Percentiles rank a stretch among this genome's conserved stretches.
These are phyloP conservation scores for Mucuna pruriens DNA, from an alignment of 306 rosid genomes.

Conservation along the genomic window DNA sequence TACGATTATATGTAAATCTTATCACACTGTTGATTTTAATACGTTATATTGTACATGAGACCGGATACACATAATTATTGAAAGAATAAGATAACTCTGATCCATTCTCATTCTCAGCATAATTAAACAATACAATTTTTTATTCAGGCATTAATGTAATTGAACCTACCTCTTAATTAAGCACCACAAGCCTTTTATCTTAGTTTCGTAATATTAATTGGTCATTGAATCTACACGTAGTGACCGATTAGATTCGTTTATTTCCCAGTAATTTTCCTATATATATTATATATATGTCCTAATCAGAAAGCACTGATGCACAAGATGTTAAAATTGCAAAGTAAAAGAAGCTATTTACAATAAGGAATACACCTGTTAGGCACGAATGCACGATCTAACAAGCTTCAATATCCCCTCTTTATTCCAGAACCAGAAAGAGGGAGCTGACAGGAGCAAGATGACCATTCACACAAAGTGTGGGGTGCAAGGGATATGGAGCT, in stretches of 20 bases:
- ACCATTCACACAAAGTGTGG: slow-evolving; percentile 26
- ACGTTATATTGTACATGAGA: background rate
- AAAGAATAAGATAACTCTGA: background rate
- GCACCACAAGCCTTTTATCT: background rate
- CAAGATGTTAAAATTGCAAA: slow-evolving; percentile 21
- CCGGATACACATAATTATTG: background rate
- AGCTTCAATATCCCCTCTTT: slow-evolving; percentile 14
- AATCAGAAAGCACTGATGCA: slow-evolving; percentile 36
- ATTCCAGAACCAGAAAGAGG: slow-evolving; percentile 4
- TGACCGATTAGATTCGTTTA: background rate
- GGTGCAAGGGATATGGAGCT: slow-evolving; percentile 14
- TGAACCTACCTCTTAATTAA: background rate
- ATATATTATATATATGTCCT: background rate
- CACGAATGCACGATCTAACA: slow-evolving; percentile 47
- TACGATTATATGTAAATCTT: too few relatives aligned
- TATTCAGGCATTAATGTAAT: background rate
- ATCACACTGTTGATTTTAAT: background rate
- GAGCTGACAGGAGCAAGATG: slow-evolving; percentile 14
- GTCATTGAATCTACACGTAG: background rate
- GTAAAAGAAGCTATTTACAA: slow-evolving; percentile 19
- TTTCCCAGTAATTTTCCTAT: background rate
- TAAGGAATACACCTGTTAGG: slow-evolving; percentile 51
- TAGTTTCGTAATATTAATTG: background rate
- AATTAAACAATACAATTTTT: background rate
- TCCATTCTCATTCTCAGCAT: background rate